These are phyloP conservation scores for Pseudogymnoascus sp. DNA, from an alignment of 2,329 filamentous ascomycete genomes.

Conservation along the genomic window DNA sequence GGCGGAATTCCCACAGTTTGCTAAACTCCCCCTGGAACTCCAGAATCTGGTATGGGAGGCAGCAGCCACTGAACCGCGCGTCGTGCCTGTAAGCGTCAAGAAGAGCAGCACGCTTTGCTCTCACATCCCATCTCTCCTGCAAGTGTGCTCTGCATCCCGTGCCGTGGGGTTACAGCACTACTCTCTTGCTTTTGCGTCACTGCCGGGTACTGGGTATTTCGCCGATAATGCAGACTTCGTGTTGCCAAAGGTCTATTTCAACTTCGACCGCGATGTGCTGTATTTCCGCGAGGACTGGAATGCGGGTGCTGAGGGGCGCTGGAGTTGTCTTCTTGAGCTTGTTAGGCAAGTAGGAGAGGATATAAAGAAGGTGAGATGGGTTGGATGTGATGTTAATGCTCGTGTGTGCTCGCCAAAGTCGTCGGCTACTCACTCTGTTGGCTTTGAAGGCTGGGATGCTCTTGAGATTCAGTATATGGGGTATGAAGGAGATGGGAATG, in stretches of 20 bases:
- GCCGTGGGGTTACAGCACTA: neutral
- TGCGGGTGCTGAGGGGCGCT: neutral
- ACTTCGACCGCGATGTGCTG: neutral
- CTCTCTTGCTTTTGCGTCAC: neutral
- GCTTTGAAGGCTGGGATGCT: no score
- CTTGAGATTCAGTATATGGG: no score
- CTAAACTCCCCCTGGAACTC: no score
- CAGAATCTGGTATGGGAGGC: no score
- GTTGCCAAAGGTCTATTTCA: neutral
- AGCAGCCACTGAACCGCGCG: no score
- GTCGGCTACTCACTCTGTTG: no score
- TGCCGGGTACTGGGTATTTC: neutral
- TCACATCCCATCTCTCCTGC: neutral
- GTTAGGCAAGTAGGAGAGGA: neutral
- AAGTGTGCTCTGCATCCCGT: conserved; percentile 4
- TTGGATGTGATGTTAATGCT: no score
- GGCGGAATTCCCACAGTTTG: no score
- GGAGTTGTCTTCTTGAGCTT: neutral
- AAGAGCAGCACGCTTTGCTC: neutral
- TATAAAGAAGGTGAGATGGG: no score
- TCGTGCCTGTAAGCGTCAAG: no score
- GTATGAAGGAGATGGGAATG: no score
- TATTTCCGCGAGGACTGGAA: conserved; percentile 1
- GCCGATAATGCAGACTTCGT: neutral
- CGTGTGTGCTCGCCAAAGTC: no score